Percentiles rank a stretch among this genome's conserved stretches.
These are phyloP conservation scores for Ogataea sp. DNA, from an alignment of 805 yeast species.

Conservation along the genomic window DNA sequence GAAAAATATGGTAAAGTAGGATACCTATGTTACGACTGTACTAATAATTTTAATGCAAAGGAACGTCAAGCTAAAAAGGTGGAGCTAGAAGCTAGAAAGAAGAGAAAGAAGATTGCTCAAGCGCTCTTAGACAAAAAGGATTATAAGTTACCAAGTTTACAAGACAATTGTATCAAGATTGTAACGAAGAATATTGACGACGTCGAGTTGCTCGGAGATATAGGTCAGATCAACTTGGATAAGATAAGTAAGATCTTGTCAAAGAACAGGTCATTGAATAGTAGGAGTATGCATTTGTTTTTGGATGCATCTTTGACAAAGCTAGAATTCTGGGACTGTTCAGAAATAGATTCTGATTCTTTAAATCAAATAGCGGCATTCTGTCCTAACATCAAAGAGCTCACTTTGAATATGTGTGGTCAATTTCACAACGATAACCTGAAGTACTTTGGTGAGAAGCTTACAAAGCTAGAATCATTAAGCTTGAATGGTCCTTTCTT, in stretches of 20 bases:
- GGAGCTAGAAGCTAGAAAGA: slow-evolving; percentile 59
- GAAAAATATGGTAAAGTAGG: slow-evolving; percentile 46
- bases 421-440: slow-evolving; percentile 75
- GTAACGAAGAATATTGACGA: slow-evolving; percentile 62
- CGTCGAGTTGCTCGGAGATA: slow-evolving; percentile 80
- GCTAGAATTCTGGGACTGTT: slow-evolving; percentile 89
- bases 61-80: slow-evolving; percentile 36
- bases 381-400: slow-evolving; percentile 62
- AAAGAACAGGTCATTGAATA: slow-evolving; percentile 72
- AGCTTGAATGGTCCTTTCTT: slow-evolving; percentile 87
- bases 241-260: slow-evolving; percentile 72
- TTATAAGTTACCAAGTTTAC: slow-evolving; percentile 59
- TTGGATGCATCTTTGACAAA: slow-evolving; percentile 47
- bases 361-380: slow-evolving; percentile 63
- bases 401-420: slow-evolving; percentile 88
- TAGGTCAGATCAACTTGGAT: slow-evolving; percentile 64
- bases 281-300: slow-evolving; percentile 66
- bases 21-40: slow-evolving; percentile 58
- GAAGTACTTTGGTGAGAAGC: slow-evolving; percentile 50
- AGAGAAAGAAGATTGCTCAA: slow-evolving; percentile 72
- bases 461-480: slow-evolving; percentile 45
- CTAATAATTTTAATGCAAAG: slow-evolving; percentile 35
- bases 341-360: slow-evolving; percentile 60
- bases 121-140: slow-evolving; percentile 72
- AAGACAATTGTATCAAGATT: slow-evolving; percentile 68